Percentiles rank a stretch among this genome's conserved stretches.
These are phyloP conservation scores for Prunus salicina DNA, from an alignment of 306 rosid genomes.

Conservation along the genomic window DNA sequence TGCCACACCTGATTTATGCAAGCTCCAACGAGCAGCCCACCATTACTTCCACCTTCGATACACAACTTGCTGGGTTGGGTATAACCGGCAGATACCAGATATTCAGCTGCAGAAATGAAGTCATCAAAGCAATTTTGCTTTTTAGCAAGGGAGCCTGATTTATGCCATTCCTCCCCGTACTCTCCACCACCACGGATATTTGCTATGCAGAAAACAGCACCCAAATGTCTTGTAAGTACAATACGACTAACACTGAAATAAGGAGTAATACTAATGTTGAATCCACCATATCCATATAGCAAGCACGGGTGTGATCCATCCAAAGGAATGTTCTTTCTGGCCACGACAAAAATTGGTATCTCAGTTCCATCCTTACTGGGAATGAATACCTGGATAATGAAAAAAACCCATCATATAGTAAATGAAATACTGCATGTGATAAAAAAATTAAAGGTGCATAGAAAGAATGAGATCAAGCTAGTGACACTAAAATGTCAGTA, in stretches of 20 bases:
- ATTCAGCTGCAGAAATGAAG: conserved; percentile 88
- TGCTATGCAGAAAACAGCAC: conserved; percentile 74
- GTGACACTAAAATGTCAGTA: background rate
- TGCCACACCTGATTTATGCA: conserved; percentile 78
- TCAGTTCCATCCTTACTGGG: conserved; percentile 83
- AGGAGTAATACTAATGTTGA: conserved; percentile 75
- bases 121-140: conserved; percentile 97
- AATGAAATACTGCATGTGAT: background rate
- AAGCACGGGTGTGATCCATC: conserved; percentile 95
- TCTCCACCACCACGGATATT: conserved; percentile 99
- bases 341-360: conserved; percentile 77
- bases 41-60: conserved; percentile 96
- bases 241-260: conserved; percentile 68
- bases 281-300: conserved; percentile 91
- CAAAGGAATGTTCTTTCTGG: conserved; percentile 59
- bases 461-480: background rate
- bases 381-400: conserved; percentile 62
- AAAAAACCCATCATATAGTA: background rate
- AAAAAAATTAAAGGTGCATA: background rate
- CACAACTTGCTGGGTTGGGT: conserved; percentile 81
- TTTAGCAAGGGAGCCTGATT: conserved; percentile 81
- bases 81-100: conserved; percentile 76
- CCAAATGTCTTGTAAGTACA: conserved; percentile 73
- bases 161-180: conserved; percentile 99
- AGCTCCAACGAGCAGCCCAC: conserved; percentile 93